phyloP scores from a whole-genome alignment of 108 stramenopile genomes.

The Skeletonema costatum region DNA sequence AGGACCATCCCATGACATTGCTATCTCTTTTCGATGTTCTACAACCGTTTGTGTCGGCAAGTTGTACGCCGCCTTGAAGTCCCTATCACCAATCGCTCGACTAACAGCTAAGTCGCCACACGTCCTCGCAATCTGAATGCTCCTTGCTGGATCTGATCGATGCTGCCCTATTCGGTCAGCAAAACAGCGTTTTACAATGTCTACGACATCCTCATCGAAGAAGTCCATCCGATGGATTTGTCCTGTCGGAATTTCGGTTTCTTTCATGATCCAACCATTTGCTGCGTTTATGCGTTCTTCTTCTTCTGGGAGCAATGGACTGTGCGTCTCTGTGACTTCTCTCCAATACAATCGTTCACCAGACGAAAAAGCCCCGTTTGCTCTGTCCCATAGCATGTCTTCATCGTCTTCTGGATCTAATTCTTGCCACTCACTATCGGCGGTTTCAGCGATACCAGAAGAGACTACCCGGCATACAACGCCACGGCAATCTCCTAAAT shows the following conservation, averaged over 20 bases:
- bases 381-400: constrained; percentile 26
- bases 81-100: constrained; percentile 82
- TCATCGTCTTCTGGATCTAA: constrained; percentile 22
- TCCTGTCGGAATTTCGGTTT: constrained; percentile 68
- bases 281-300: constrained; percentile 67
- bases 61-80: constrained; percentile 82
- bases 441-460: constrained; percentile 14
- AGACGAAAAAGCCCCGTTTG: constrained; percentile 10
- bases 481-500: constrained; percentile 79
- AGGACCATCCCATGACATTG: constrained; percentile 65
- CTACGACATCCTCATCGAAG: constrained; percentile 72
- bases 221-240: constrained; percentile 79
- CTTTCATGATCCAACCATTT: constrained; percentile 82
- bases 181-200: constrained; percentile 73
- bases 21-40: neutral
- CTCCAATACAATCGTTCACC: constrained; percentile 54
- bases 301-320: constrained; percentile 64
- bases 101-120: constrained; percentile 88
- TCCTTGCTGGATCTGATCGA: constrained; percentile 69
- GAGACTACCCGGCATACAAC: constrained; percentile 61
- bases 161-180: constrained; percentile 58
- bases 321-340: constrained; percentile 73
- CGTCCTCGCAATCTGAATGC: constrained; percentile 71
- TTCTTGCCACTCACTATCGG: constrained; percentile 19
- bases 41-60: constrained; percentile 4